phyloP scores from a whole-genome alignment of 768 basidiomycete genomes.

The Auricularia auricula-judae region DNA sequence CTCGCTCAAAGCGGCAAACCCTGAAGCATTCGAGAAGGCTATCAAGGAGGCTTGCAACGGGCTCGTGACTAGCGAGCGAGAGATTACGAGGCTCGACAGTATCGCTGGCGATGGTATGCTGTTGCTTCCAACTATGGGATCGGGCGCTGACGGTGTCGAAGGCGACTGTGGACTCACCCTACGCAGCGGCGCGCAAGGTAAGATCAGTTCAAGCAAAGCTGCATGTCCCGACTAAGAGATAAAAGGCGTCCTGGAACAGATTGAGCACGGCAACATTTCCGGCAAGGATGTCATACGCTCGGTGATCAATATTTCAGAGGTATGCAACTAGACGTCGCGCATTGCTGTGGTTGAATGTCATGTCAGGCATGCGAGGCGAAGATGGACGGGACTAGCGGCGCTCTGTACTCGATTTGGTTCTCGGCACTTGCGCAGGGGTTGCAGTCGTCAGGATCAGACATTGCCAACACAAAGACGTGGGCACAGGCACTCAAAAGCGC shows the following conservation, averaged over 20 bases:
- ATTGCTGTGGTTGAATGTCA: no score
- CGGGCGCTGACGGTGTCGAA: not conserved
- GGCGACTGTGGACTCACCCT: constrained; percentile 54
- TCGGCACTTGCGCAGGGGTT: constrained; percentile 74
- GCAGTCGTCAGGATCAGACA: constrained; percentile 19
- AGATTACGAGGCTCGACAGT: constrained; percentile 84
- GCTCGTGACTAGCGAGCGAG: constrained; percentile 69
- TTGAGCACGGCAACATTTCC: constrained; percentile 42
- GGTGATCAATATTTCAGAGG: constrained; percentile 48
- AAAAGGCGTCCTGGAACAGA: constrained; percentile 48
- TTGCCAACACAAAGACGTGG: constrained; percentile 41
- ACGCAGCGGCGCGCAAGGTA: constrained; percentile 65
- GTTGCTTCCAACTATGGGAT: not conserved
- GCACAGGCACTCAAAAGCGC: constrained; percentile 44
- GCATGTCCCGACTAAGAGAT: not conserved
- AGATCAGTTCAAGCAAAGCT: constrained; percentile 8
- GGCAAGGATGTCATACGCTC: constrained; percentile 56
- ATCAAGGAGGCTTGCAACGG: constrained; percentile 52
- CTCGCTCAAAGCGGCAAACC: constrained; percentile 30
- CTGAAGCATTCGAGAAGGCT: constrained; percentile 38
- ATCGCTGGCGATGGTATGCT: constrained; percentile 74
- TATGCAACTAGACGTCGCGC: no score
- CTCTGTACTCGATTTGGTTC: constrained; percentile 92
- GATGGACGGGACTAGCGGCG: constrained; percentile 90
- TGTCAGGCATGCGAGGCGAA: constrained; percentile 57